phyloP scores from a whole-genome alignment of 495 filamentous ascomycete species.

The Trichoderma virens region DNA sequence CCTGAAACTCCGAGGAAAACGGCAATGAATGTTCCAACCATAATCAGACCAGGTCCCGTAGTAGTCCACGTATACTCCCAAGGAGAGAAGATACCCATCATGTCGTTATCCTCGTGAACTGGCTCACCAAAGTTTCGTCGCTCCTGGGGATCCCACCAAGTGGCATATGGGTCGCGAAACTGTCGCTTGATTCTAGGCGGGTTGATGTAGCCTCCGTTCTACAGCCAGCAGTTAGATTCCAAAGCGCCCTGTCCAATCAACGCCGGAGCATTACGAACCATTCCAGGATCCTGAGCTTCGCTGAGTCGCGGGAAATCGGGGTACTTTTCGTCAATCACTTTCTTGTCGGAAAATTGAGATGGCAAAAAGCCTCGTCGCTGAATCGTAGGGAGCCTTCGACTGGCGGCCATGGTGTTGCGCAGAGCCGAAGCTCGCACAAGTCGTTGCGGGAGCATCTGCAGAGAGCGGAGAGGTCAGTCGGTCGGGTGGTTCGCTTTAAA shows the following conservation, averaged over 20 bases:
- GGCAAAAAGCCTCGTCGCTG: slow-evolving; percentile 45
- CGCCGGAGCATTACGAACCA: slow-evolving; percentile 44
- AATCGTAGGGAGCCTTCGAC: slow-evolving; percentile 37
- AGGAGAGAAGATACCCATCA: slow-evolving; percentile 82
- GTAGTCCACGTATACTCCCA: slow-evolving; percentile 83
- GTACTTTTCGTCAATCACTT: slow-evolving; percentile 42
- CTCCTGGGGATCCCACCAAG: slow-evolving; percentile 98
- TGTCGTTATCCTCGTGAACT: slow-evolving; percentile 94
- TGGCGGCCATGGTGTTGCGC: slow-evolving; percentile 39
- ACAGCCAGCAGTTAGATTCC: slow-evolving; percentile 19
- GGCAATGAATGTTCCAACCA: slow-evolving; percentile 67
- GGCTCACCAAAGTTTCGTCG: slow-evolving; percentile 93
- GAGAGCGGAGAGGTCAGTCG: neutral
- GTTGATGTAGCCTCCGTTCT: slow-evolving; percentile 94
- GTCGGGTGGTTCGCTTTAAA: neutral
- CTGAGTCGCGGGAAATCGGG: slow-evolving; percentile 39
- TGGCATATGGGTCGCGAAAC: slow-evolving; percentile 84
- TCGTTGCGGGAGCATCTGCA: slow-evolving; percentile 61
- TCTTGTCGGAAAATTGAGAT: slow-evolving; percentile 28
- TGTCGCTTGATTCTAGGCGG: slow-evolving; percentile 75
- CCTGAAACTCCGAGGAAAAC: slow-evolving; percentile 63
- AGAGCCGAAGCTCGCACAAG: slow-evolving; percentile 46
- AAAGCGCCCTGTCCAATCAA: neutral
- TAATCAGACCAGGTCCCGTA: slow-evolving; percentile 60
- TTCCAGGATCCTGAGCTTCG: slow-evolving; percentile 64